Evolutionary conservation across 1,139 yeast genomes (phyloP), one percentile per base, ranked within the genome.

Genomic region (Magnusiomyces ingens): DNA sequence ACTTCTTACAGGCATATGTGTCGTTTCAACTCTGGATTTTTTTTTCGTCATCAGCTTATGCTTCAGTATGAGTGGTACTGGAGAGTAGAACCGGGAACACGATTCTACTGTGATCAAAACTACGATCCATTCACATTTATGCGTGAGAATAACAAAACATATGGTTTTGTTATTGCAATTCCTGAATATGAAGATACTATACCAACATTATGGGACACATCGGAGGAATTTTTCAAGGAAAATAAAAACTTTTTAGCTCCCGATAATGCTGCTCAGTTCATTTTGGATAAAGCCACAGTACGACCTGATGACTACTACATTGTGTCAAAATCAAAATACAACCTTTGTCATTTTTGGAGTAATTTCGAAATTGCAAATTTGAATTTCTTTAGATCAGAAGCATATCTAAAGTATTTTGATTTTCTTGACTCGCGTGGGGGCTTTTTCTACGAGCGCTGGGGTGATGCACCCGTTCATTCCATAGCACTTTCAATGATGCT

Each of bases 381-480:
- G 59, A 79, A 87, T 62, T 88, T 90, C 67, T 90, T 85, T 72
- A 74, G 96, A 57, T 77, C 90, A 51, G 78, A 84, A 52, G 80
- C 75, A 18, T 91, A 91, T 67, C 68, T 77, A 38, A 76, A 75
- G n/a, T 90, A 72, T 67, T 90, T 91, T 65, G 75, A 86, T 18
- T 77, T 75, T 66, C 72, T 91, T 53, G 94, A 89, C 64, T 58
- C 73, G 48, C 70, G 82, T 0, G 96, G 95, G 1, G 97, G 96
- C 0, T 90, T 91, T 64, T 86, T 86, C 67, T 89, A 89, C 65
- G 74, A 72, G 68, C 74, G 99, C 60, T 93, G 98, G 99, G 99
- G 99, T 2, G 99, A 93, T 71, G 98, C 98, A 0, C 98, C 99
- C 0, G 95, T 93, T 4, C 98, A 93, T 68, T 77, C 96, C 0